Evolutionary conservation across 371 early-diverging fungal genomes (phyloP), one percentile per base, ranked within the genome.

Genomic region (Chytridium lagenaria): DNA sequence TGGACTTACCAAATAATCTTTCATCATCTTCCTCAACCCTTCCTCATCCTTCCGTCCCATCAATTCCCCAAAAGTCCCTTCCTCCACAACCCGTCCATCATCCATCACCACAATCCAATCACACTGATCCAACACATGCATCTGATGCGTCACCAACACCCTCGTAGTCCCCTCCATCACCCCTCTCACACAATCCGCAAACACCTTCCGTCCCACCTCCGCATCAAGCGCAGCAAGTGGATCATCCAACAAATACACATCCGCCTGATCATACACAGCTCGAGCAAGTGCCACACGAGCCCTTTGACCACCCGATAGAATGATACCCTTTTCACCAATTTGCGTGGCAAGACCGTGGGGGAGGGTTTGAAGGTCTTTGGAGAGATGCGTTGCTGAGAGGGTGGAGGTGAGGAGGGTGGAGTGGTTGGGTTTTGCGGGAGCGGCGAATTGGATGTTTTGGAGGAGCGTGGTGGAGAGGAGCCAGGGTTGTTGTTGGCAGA

Each of bases 201-300:
- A 84, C 1, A 84, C 30, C 15, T 50, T 23, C 39, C 77, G 3
- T 0, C 36, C 95, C 5, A 95, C 95, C 67, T 93, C 93, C 2
- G 93, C 90, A 84, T 96, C 95, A 1, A 96, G 93, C 19, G 97
- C 97, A 3, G 73, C 67, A 44, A 81, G 68, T 57, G 93, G 91
- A 55, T 93, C 94, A 70, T 94, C 94, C 69, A 92, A 30, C 34
- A 94, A 75, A 59, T 90, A 87, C 22, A 94, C 81, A 26, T 72
- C 73, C 23, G 74, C 74, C 30, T 51, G 66, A 30, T 90, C 82
- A 75, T 94, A 94, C 37, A 91, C 89, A 31, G 92, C 93, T 33
- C 87, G 69, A 10, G 79, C 59, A n/a, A 66, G 67, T 23, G 44
- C 67, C 16, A 66, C 16, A 2, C 85, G 73, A 75, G 83, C 83